Percentiles rank a stretch among this genome's conserved stretches.
phyloP scores from a whole-genome alignment of 345 rosid species.

The Syzygium aromaticum region DNA sequence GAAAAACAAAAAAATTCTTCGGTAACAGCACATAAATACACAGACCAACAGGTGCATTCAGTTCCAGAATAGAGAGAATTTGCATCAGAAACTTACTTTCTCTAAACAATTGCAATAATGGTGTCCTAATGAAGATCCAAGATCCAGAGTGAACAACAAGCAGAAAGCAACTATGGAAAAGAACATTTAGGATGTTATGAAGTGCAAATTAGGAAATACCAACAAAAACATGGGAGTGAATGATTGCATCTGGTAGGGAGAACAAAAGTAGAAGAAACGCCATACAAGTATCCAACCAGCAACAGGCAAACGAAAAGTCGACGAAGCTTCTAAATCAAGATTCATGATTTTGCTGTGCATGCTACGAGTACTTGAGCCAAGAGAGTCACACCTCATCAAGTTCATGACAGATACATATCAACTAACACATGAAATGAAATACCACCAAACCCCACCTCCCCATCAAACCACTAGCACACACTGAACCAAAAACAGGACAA shows the following conservation, averaged over 20 bases:
- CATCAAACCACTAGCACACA: background rate
- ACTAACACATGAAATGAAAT: background rate
- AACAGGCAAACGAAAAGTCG: background rate
- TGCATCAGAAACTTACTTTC: background rate
- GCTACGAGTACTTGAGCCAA: background rate
- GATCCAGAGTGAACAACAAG: background rate
- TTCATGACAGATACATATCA: background rate
- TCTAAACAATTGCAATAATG: background rate
- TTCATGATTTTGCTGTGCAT: background rate
- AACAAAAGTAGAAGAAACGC: background rate
- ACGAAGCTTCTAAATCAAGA: background rate
- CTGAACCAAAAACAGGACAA: background rate
- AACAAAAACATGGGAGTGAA: background rate
- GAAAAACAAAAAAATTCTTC: background rate
- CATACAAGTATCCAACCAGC: background rate
- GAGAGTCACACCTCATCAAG: background rate
- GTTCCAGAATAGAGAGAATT: background rate
- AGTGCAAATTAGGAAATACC: background rate
- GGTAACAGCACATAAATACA: background rate
- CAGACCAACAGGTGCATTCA: background rate
- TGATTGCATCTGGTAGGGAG: background rate
- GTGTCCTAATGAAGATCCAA: background rate
- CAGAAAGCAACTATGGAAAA: background rate
- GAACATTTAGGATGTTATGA: background rate
- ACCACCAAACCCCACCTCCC: background rate